Evolutionary conservation across 495 filamentous ascomycete genomes (phyloP), one percentile per base, ranked within the genome.

Genomic region (Lepidopterella palustris): DNA sequence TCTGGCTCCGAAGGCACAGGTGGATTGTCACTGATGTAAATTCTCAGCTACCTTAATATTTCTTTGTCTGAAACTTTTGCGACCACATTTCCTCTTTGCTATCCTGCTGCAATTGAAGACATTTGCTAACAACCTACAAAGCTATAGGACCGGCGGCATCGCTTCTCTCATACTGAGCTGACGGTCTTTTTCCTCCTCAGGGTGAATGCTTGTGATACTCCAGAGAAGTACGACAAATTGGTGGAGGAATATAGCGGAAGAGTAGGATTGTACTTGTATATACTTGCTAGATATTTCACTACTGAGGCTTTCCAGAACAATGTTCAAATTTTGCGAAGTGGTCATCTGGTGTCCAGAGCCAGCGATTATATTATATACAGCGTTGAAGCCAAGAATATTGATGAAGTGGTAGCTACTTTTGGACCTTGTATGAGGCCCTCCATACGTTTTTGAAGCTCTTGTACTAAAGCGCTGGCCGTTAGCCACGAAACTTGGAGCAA

Each of bases 321-420:
- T 75, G 78, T 92, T 64, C 74, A 82, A 67, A 90, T 98, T 70
- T 83, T 88, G 60, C 82, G 82, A 69, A 95, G 96, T 83, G 95
- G 95, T 58, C 92, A 96, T 77, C 82, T 92, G 73, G 92, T 98
- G 64, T 95, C 92, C 58, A 84, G 95, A 71, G 80, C 84, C 71
- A 95, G 91, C 81, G 91, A 96, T 79, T 96, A 88, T 70, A 97
- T 97, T 73, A 87, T 97, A 70, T 98, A 98, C 80, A 92, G 87
- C 73, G 93, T 98, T 71, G 92, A 97, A 74, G 93, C 93, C 42
- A 89, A 91, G 56, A 80, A 83, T 50, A 93, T 98, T 70, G 87
- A 88, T 69, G 81, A 79, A 59, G 86, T 97, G 61, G 92, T 95
- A 56, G 86, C 83, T 47, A 72, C 84, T 59, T 98, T 88, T 73